Evolutionary conservation across 2,329 filamentous ascomycete genomes (phyloP).

Genomic region (Fusarium palustre): DNA sequence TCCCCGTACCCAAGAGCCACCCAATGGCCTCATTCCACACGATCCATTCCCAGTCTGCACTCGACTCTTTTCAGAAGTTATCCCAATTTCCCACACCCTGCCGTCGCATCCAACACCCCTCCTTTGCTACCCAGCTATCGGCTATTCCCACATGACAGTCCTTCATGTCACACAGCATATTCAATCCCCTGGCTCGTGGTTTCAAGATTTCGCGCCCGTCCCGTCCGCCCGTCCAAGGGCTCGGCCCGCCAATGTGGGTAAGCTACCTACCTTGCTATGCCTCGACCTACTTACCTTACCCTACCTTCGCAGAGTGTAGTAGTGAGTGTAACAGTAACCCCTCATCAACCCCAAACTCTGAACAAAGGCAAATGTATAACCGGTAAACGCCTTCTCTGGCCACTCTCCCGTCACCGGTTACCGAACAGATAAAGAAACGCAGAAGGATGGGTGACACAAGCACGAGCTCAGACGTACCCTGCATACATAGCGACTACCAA

Average conservation of each 20-base stretch:
- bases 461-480: constrained; percentile 5
- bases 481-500: background rate
- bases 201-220: constrained; percentile 16
- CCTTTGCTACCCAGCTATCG: constrained; percentile 13
- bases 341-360: constrained; percentile 3
- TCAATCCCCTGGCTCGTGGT: constrained; percentile 2
- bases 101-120: background rate
- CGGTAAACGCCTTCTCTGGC: background rate
- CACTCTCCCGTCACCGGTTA: constrained; percentile 28
- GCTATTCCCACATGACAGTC: constrained; percentile 37
- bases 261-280: constrained; percentile 4
- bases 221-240: constrained; percentile 25
- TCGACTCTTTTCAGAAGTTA: constrained; percentile 30
- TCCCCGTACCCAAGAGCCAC: constrained; percentile 5
- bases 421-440: constrained; percentile 9
- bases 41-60: constrained; percentile 18
- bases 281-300: constrained; percentile 1
- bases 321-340: constrained; percentile 6
- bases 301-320: background rate
- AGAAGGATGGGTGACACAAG: constrained; percentile 24
- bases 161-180: constrained; percentile 24
- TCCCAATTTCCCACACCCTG: constrained; percentile 31
- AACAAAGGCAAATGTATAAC: constrained; percentile 14
- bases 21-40: constrained; percentile 23
- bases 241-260: constrained; percentile 33